These are phyloP conservation scores for Fusarium zealandicum DNA, from an alignment of 2,329 filamentous ascomycete species.

Conservation along the genomic window DNA sequence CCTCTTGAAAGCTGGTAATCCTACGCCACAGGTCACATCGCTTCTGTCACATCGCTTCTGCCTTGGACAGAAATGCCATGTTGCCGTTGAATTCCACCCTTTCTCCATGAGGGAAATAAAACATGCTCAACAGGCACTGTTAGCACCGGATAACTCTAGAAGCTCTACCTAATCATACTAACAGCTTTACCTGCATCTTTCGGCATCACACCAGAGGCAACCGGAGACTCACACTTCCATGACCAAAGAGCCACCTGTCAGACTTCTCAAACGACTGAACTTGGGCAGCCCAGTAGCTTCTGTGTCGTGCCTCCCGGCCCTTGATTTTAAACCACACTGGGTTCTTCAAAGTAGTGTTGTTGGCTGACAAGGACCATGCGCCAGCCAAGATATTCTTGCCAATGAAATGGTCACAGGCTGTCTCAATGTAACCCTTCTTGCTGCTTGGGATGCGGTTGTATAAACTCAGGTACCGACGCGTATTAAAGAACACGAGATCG, in stretches of 20 bases:
- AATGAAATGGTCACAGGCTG: slow-evolving; percentile 57
- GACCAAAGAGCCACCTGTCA: slow-evolving; percentile 64
- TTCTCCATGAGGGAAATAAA: too few relatives aligned
- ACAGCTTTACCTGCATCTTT: slow-evolving; percentile 32
- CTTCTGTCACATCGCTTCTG: too few relatives aligned
- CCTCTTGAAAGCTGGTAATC: too few relatives aligned
- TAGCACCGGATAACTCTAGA: too few relatives aligned
- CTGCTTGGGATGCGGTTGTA: slow-evolving; percentile 51
- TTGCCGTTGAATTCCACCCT: too few relatives aligned
- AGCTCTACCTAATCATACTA: slow-evolving; percentile 10
- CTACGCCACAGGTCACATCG: too few relatives aligned
- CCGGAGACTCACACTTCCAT: slow-evolving; percentile 54
- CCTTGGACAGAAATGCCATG: too few relatives aligned
- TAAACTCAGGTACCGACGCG: slow-evolving; percentile 67
- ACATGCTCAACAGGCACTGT: too few relatives aligned
- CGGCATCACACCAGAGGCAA: slow-evolving; percentile 39
- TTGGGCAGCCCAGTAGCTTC: slow-evolving; percentile 64
- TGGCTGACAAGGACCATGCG: slow-evolving; percentile 64
- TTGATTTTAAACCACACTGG: slow-evolving; percentile 52
- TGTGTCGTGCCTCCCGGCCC: slow-evolving; percentile 59
- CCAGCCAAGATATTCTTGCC: slow-evolving; percentile 59
- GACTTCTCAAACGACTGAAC: slow-evolving; percentile 61
- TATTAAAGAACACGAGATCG: slow-evolving; percentile 60
- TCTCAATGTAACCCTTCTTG: slow-evolving; percentile 57
- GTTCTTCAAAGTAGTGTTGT: slow-evolving; percentile 56